Evolutionary conservation across 768 basidiomycete species (phyloP).

Genomic region (Tylopilus vinaceipallidus): DNA sequence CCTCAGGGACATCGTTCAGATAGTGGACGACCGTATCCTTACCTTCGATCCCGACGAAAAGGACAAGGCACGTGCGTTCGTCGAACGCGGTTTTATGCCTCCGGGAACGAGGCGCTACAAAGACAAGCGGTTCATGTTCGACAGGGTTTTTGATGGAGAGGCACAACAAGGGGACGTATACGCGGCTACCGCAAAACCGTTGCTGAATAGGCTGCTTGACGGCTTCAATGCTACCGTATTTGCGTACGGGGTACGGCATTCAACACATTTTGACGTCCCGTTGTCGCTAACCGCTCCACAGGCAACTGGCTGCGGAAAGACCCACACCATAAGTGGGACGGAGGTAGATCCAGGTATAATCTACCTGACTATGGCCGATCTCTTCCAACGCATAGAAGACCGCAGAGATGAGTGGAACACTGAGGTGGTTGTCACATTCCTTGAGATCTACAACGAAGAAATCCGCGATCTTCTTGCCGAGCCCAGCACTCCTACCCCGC

Average conservation of each 20-base stretch:
- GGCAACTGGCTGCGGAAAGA: slow-evolving; percentile 99
- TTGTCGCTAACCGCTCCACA: slow-evolving; percentile 34
- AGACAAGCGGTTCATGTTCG: slow-evolving; percentile 96
- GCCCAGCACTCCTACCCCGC: slow-evolving; percentile 52
- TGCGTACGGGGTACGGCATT: slow-evolving; percentile 86
- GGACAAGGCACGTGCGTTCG: slow-evolving; percentile 74
- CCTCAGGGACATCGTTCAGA: slow-evolving; percentile 77
- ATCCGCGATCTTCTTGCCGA: slow-evolving; percentile 94
- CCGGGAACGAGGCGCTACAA: slow-evolving; percentile 93
- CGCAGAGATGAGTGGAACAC: slow-evolving; percentile 80
- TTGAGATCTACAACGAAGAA: slow-evolving; percentile 99
- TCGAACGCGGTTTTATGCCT: slow-evolving; percentile 81
- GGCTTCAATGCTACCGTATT: slow-evolving; percentile 98
- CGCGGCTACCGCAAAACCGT: slow-evolving; percentile 78
- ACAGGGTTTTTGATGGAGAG: slow-evolving; percentile 83
- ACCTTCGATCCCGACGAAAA: slow-evolving; percentile 96
- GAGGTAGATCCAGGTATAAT: slow-evolving; percentile 88
- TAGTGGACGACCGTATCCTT: slow-evolving; percentile 91
- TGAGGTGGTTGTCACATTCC: slow-evolving; percentile 90
- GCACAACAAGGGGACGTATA: slow-evolving; percentile 87
- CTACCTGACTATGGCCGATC: slow-evolving; percentile 94
- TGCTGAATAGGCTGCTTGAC: slow-evolving; percentile 82
- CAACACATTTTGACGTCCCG: neutral
- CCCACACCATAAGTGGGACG: slow-evolving; percentile 96
- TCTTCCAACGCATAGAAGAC: slow-evolving; percentile 91